Percentiles rank a stretch among this genome's conserved stretches.
Conservation (phyloP, 768 basidiomycete genomes). For the Rhodocollybia butyracea region DNA sequence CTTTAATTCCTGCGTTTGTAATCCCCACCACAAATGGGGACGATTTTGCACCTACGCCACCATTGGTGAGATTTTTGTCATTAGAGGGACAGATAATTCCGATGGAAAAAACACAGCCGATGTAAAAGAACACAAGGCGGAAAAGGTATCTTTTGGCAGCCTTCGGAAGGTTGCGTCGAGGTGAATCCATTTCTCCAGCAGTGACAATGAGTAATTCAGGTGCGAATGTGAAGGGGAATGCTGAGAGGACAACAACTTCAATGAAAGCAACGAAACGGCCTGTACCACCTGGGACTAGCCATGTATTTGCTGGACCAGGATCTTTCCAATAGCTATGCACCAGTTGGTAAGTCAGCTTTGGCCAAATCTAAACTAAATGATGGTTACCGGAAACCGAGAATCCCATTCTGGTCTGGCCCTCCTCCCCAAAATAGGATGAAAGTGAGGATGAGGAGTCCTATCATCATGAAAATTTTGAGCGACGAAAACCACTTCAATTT, state of each 20-base stretch:
- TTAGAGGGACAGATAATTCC: background rate
- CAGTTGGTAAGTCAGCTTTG: background rate
- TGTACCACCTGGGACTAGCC: background rate
- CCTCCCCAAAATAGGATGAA: background rate
- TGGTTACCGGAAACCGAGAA: background rate
- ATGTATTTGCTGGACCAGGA: background rate
- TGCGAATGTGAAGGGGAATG: background rate
- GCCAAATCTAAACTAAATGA: background rate
- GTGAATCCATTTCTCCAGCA: background rate
- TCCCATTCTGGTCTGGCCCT: background rate
- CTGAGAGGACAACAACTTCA: background rate
- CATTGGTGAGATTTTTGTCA: background rate
- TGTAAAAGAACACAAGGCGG: background rate
- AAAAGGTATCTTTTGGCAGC: background rate
- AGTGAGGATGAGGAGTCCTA: background rate
- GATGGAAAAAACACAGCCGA: background rate
- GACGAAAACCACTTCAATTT: no score
- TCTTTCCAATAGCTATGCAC: background rate
- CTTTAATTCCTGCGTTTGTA: no score
- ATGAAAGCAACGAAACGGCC: background rate
- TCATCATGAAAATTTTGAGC: background rate
- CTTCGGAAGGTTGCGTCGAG: background rate
- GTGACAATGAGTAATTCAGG: background rate
- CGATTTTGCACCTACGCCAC: constrained; percentile 18
- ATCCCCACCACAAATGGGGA: no score